These are phyloP conservation scores for Aquilaria malaccensis DNA, from an alignment of 345 rosid genomes.

Conservation along the genomic window DNA sequence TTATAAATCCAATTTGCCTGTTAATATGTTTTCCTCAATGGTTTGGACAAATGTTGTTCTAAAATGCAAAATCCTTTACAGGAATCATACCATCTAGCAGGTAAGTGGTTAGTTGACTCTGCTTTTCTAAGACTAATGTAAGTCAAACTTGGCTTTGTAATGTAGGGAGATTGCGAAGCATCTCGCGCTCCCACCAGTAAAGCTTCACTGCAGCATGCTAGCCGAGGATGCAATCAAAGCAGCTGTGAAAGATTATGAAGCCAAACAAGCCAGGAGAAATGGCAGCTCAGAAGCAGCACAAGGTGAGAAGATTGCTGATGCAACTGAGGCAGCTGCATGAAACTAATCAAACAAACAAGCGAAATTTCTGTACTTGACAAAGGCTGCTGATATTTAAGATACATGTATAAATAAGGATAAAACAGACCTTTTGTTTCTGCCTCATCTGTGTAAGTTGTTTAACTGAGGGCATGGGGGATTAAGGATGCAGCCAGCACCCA, in stretches of 20 bases:
- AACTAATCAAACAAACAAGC: too few species aligned
- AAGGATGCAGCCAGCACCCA: too few species aligned
- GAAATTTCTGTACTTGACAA: too few species aligned
- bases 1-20: background rate
- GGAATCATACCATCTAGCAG: too few species aligned
- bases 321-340: constrained; percentile 1
- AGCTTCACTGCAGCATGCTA: constrained; percentile 99
- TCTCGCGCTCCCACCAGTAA: constrained; percentile 96
- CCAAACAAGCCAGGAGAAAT: constrained; percentile 43
- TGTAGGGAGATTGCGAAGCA: constrained; percentile 91
- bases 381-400: too few species aligned
- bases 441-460: too few species aligned
- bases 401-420: too few species aligned
- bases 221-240: constrained; percentile 99
- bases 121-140: too few species aligned
- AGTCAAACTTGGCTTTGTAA: background rate
- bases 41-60: background rate
- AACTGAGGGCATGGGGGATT: too few species aligned
- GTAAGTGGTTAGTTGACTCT: too few species aligned
- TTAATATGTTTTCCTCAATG: background rate
- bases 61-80: background rate
- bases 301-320: constrained; percentile 43
- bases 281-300: constrained; percentile 18
- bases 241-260: constrained; percentile 81
- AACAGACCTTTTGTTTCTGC: too few species aligned